Base-by-base conservation (phyloP, 192 early-diverging fungal genomes). In the Helicostylum pulchrum region DNA sequence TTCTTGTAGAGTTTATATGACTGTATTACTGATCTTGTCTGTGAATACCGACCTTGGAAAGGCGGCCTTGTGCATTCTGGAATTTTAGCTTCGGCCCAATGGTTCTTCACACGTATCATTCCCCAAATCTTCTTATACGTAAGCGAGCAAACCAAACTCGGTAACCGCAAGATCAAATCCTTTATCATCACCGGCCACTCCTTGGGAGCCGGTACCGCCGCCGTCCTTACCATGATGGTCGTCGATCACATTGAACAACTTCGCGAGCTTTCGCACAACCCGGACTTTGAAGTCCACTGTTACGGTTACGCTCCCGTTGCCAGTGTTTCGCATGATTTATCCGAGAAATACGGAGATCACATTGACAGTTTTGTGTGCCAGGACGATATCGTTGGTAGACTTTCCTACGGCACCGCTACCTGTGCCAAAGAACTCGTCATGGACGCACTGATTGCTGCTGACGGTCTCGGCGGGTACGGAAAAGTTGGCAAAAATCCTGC, bases 1-100 rank as follows among this genome's bases (percentile, higher is more conserved):
- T 7, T 57, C n/a, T 36, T 23, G 31, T 51, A 84, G 82, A 90
- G 87, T 46, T 72, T 83, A 0, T 85, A 88, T 61, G 90, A 92
- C 62, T 81, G 84, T 3, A 74, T 92, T 26, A 89, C 90, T 1
- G 90, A 92, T 71, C 68, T 92, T 43, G 85, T 86, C 0, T 92
- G 89, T 65, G 89, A 90, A 67, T 92, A 92, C 65, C 74, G 80
- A 50, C 88, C 85, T 31, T 91, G 88, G 89, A 86, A 88, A 60
- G 90, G 88, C 19, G 90, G 90, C 0, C 72, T 92, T 10, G 87
- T 88, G 20, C 90, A 92, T 50, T 84, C 83, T 26, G 90, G 90
- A 2, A 88, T 92, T 77, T 80, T 87, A 68, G 80, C 80, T 32
- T 83, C 86, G 2, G 88, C 88, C 15, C 80, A 86, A 60, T 89